phyloP scores from a whole-genome alignment of 176 grass and related monocot species.

The Avena atlantica region DNA sequence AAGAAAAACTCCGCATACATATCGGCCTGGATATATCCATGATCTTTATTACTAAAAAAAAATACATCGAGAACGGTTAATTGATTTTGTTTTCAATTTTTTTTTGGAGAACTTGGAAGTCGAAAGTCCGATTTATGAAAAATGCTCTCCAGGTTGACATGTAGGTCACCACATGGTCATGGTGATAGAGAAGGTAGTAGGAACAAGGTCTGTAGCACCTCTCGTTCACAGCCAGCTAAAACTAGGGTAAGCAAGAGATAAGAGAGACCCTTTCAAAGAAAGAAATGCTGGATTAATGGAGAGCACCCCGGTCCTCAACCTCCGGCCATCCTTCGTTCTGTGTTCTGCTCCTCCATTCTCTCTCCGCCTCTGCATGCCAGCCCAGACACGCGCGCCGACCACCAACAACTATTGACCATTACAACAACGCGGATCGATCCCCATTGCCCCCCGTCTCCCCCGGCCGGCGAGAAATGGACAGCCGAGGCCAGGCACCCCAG shows the following conservation, averaged over 20 bases:
- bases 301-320: slow-evolving; percentile 25
- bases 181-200: too few species aligned
- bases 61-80: too few species aligned
- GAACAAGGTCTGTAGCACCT: slow-evolving; percentile 8
- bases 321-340: slow-evolving; percentile 29
- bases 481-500: slow-evolving; percentile 52
- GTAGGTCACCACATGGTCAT: not conserved
- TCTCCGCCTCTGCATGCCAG: slow-evolving; percentile 49
- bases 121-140: too few species aligned
- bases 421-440: not conserved
- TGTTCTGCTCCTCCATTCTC: slow-evolving; percentile 32
- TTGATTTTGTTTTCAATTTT: too few species aligned
- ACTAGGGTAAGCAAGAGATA: not conserved
- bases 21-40: too few species aligned
- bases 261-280: slow-evolving; percentile 37
- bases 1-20: too few species aligned
- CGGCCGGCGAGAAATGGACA: slow-evolving; percentile 59
- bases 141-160: not conserved
- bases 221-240: slow-evolving; percentile 37
- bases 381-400: slow-evolving; percentile 24
- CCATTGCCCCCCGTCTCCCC: slow-evolving; percentile 37
- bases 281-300: slow-evolving; percentile 4
- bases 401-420: slow-evolving; percentile 31
- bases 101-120: too few species aligned
- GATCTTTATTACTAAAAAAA: too few species aligned